Percentiles rank a stretch among this genome's conserved stretches.
Evolutionary conservation across 2,329 filamentous ascomycete species (phyloP).

Genomic region (Thielaviopsis populi): DNA sequence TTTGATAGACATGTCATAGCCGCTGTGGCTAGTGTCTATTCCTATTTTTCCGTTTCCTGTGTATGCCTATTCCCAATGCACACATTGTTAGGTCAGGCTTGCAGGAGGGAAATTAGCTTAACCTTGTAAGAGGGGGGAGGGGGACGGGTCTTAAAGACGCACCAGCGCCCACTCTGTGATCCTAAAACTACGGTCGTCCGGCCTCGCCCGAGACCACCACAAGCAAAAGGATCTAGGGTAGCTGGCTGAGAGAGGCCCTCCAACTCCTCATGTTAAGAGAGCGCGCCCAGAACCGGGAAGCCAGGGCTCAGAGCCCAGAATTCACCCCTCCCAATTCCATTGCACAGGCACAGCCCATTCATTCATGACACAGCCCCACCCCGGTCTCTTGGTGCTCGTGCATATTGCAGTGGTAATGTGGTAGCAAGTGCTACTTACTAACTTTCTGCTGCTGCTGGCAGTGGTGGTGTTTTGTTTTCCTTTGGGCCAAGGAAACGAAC

Average conservation of each 20-base stretch:
- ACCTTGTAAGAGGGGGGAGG: background rate
- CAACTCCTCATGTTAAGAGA: background rate
- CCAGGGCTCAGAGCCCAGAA: background rate
- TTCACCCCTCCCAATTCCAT: too few species aligned
- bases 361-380: background rate
- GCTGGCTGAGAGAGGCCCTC: background rate
- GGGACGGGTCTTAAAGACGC: background rate
- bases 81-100: background rate
- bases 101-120: background rate
- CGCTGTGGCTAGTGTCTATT: background rate
- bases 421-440: background rate
- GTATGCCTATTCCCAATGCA: background rate
- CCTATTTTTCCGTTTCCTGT: too few species aligned
- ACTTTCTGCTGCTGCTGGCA: background rate
- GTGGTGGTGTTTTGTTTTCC: too few species aligned
- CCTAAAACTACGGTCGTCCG: background rate
- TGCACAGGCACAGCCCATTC: background rate
- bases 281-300: too few species aligned
- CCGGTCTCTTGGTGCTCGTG: background rate
- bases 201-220: slow-evolving; percentile 1
- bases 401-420: background rate
- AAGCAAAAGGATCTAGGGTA: background rate
- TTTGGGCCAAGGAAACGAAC: background rate
- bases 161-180: background rate
- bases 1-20: background rate